phyloP scores from a whole-genome alignment of 2,329 filamentous ascomycete genomes.

The Metarhizium anisopliae region DNA sequence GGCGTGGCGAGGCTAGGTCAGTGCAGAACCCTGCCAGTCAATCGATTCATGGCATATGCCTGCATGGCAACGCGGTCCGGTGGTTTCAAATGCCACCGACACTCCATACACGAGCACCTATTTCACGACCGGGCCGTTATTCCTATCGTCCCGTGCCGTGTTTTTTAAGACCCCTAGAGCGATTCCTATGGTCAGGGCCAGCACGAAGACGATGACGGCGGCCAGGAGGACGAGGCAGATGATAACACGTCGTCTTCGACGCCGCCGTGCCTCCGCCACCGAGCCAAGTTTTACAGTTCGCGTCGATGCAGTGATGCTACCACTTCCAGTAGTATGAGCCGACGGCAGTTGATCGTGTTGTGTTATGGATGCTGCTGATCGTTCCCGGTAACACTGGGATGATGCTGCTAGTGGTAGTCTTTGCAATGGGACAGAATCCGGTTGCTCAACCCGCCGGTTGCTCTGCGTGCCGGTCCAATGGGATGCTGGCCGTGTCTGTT shows the following conservation, averaged over 20 bases:
- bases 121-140: neutral
- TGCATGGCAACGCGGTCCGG: neutral
- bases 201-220: neutral
- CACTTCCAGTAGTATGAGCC: neutral
- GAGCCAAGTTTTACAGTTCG: slow-evolving; percentile 14
- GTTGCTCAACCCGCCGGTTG: neutral
- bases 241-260: slow-evolving; percentile 12
- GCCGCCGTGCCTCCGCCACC: slow-evolving; percentile 12
- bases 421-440: neutral
- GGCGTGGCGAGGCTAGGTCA: neutral
- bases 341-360: slow-evolving; percentile 6
- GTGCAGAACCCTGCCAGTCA: neutral
- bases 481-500: neutral
- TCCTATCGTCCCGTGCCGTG: neutral
- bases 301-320: neutral
- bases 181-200: neutral
- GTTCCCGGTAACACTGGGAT: too few relatives aligned
- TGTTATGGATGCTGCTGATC: neutral
- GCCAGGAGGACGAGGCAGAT: slow-evolving; percentile 14
- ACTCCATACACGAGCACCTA: neutral
- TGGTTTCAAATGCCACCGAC: neutral
- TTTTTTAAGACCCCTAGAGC: neutral
- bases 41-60: neutral
- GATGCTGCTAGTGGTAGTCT: neutral
- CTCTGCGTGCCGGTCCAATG: neutral